Evolutionary conservation across 352 stramenopile species (phyloP), one percentile per base, ranked within the genome.

Genomic region (Globisporangium spinosum): DNA sequence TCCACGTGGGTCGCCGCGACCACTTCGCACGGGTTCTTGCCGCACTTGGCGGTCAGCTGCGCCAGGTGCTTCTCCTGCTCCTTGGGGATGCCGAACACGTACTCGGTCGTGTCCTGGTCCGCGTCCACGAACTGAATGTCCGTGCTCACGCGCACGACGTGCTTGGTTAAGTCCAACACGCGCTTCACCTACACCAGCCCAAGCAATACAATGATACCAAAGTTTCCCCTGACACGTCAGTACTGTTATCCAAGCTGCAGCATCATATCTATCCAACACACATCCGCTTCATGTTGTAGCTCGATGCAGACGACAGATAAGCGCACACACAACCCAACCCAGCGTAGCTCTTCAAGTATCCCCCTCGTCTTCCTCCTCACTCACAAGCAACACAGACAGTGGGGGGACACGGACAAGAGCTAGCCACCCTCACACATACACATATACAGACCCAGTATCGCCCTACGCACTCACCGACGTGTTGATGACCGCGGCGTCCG

Each of bases 41-140:
- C 85, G 66, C 82, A 91, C 68, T 92, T 92, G 62, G 83, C 85
- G 0, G 78, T 73, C 29, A 94, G 47, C 53, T 89, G 77, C 58
- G 88, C 77, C 51, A 96, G 65, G 5, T 77, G 82, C 57, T 66
- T 66, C 54, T 78, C 77, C 67, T 93, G 65, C n/a, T 70, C 65
- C 43, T 82, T 77, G 17, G 87, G 77, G 59, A 96, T 79, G 7
- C 75, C 79, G 57, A 94, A 77, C 45, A 77, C 65, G 73, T 94
- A 96, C 75, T 89, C 68, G 2, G 47, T 71, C 56, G 87, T 81
- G 54, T 77, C 64, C 34, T 75, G 76, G 57, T 84, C 76, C n/a
- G 72, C 72, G 54, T 96, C 82, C 22, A 76, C 74, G 64, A 96
- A 93, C 63, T 83, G 70, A 54, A 94, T 85, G 71, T 96, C 88